These are phyloP conservation scores for Cytidiella melzeri DNA, from an alignment of 768 basidiomycete genomes.

Conservation along the genomic window DNA sequence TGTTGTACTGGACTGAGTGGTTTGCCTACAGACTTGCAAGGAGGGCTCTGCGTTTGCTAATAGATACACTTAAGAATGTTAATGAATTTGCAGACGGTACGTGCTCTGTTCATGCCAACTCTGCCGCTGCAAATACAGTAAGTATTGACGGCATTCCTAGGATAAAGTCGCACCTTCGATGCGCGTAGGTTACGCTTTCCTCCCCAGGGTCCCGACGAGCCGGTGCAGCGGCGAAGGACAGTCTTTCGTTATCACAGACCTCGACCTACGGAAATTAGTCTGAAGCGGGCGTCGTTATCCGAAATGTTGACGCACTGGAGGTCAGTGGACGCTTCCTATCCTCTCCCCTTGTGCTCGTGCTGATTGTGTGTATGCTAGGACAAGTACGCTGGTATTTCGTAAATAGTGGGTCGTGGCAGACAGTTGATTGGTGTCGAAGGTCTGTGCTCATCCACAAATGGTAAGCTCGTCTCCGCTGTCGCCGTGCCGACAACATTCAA, in stretches of 20 bases:
- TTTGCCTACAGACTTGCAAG: conserved; percentile 83
- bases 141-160: conserved; percentile 32
- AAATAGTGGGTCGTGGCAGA: conserved; percentile 80
- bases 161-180: conserved; percentile 83
- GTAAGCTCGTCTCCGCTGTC: conserved; percentile 33
- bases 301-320: conserved; percentile 86
- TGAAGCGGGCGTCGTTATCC: conserved; percentile 93
- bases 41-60: conserved; percentile 90
- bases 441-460: conserved; percentile 97
- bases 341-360: too few relatives aligned
- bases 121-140: too few relatives aligned
- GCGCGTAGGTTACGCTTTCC: conserved; percentile 70
- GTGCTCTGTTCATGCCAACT: too few relatives aligned
- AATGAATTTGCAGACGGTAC: conserved; percentile 77
- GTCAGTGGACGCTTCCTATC: conserved; percentile 34
- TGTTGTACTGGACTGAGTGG: too few relatives aligned
- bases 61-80: conserved; percentile 79
- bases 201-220: conserved; percentile 78
- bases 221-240: conserved; percentile 77
- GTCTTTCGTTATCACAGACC: conserved; percentile 74
- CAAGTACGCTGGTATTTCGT: conserved; percentile 96
- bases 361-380: not conserved
- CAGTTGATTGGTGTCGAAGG: conserved; percentile 88
- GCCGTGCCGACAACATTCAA: too few relatives aligned
- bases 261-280: conserved; percentile 98